These are phyloP conservation scores for Wickerhamomyces hampshirensis DNA, from an alignment of 805 yeast genomes.

Conservation along the genomic window DNA sequence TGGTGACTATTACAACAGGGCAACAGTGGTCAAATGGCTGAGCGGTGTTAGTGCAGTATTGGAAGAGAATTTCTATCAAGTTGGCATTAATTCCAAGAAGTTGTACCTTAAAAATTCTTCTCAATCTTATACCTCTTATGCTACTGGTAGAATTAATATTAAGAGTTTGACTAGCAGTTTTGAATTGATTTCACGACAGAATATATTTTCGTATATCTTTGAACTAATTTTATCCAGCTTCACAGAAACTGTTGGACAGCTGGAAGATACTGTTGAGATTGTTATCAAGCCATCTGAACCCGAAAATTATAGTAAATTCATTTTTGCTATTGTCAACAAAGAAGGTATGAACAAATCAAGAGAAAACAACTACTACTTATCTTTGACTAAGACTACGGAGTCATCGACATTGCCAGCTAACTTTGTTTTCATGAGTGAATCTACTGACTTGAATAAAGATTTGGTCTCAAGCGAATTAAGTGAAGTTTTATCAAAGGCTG, in stretches of 20 bases:
- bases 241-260: conserved; percentile 49
- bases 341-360: conserved; percentile 74
- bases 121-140: conserved; percentile 59
- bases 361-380: conserved; percentile 71
- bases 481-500: conserved; percentile 38
- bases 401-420: conserved; percentile 63
- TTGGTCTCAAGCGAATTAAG: conserved; percentile 47
- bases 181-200: conserved; percentile 74
- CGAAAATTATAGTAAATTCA: conserved; percentile 43
- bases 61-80: conserved; percentile 69
- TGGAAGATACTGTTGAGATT: conserved; percentile 58
- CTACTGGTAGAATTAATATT: conserved; percentile 83
- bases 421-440: conserved; percentile 87
- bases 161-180: conserved; percentile 57
- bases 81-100: conserved; percentile 49
- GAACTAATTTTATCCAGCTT: conserved; percentile 59
- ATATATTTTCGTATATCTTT: conserved; percentile 58
- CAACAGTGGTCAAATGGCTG: conserved; percentile 50
- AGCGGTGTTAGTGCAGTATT: conserved; percentile 47
- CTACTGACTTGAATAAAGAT: conserved; percentile 70
- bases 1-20: conserved; percentile 59
- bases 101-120: conserved; percentile 58
- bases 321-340: conserved; percentile 83
- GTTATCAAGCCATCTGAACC: conserved; percentile 49
- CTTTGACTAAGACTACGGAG: conserved; percentile 80